Evolutionary conservation across 2,329 filamentous ascomycete genomes (phyloP).

Genomic region (Colletotrichum godetiae): DNA sequence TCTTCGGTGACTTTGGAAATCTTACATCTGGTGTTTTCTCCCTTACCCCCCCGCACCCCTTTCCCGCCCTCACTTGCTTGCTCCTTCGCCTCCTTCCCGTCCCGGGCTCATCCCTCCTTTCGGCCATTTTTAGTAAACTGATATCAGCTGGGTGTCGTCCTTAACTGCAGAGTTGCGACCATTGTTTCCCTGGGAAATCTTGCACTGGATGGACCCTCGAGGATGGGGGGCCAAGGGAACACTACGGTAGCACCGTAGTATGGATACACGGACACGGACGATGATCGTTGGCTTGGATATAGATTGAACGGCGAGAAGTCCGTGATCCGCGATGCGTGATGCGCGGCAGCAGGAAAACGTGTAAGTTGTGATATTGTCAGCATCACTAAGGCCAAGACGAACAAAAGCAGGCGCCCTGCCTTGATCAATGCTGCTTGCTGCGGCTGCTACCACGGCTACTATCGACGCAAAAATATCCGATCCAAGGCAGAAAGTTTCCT

Average conservation of each 20-base stretch:
- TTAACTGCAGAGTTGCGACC: neutral
- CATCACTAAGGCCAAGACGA: slow-evolving; percentile 4
- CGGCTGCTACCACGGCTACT: neutral
- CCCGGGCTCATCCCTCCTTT: slow-evolving; percentile 15
- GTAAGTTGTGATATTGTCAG: neutral
- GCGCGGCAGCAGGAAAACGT: neutral
- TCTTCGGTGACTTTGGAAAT: slow-evolving; percentile 13
- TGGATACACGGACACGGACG: neutral
- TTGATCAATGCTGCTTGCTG: neutral
- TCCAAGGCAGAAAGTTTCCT: slow-evolving; percentile 2
- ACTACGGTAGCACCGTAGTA: neutral
- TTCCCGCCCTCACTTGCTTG: neutral
- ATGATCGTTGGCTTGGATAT: neutral
- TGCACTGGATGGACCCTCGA: neutral
- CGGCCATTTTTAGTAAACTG: neutral
- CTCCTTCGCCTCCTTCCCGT: slow-evolving; percentile 1
- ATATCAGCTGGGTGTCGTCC: neutral
- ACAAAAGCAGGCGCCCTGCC: neutral
- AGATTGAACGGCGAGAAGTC: neutral
- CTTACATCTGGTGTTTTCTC: neutral
- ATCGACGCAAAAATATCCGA: neutral
- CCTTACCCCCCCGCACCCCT: neutral
- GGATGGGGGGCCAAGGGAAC: neutral
- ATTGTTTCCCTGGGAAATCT: neutral
- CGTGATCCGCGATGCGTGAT: neutral